Evolutionary conservation across 192 early-diverging fungal genomes (phyloP).

Genomic region (Coemansia sp.): DNA sequence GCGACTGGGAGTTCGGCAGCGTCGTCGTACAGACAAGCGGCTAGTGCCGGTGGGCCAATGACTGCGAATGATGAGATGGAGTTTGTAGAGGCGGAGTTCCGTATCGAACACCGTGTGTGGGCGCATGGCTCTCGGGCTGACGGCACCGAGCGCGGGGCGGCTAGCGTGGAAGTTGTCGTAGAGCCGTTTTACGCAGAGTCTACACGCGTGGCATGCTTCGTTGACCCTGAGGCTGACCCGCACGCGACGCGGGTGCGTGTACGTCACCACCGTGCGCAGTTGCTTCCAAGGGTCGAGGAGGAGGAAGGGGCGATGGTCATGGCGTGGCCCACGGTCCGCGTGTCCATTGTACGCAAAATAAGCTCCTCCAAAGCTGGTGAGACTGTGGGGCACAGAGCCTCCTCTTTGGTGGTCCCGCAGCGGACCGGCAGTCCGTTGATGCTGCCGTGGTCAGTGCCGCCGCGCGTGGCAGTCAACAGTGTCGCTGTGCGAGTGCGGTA

Average conservation of each 20-base stretch:
- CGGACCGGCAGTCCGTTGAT: neutral
- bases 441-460: constrained; percentile 47
- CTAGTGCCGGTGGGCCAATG: neutral
- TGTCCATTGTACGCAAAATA: constrained; percentile 14
- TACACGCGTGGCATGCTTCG: constrained; percentile 43
- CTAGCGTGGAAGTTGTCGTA: constrained; percentile 17
- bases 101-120: constrained; percentile 55
- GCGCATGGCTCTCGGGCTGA: constrained; percentile 16
- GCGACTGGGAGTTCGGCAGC: constrained; percentile 16
- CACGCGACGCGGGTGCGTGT: constrained; percentile 52
- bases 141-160: constrained; percentile 10
- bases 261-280: constrained; percentile 32
- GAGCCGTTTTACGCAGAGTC: constrained; percentile 33
- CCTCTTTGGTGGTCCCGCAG: neutral
- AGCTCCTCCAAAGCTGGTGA: neutral
- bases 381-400: neutral
- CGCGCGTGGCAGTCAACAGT: constrained; percentile 39
- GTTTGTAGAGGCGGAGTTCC: constrained; percentile 37
- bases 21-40: constrained; percentile 6
- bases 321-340: constrained; percentile 42
- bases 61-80: constrained; percentile 9
- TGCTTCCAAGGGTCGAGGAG: constrained; percentile 29
- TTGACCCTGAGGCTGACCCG: constrained; percentile 52
- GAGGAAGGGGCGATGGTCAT: constrained; percentile 16
- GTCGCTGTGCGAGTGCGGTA: constrained; percentile 42